Base-by-base conservation (phyloP, 305 asterid species). In the Ilex paraguariensis region DNA sequence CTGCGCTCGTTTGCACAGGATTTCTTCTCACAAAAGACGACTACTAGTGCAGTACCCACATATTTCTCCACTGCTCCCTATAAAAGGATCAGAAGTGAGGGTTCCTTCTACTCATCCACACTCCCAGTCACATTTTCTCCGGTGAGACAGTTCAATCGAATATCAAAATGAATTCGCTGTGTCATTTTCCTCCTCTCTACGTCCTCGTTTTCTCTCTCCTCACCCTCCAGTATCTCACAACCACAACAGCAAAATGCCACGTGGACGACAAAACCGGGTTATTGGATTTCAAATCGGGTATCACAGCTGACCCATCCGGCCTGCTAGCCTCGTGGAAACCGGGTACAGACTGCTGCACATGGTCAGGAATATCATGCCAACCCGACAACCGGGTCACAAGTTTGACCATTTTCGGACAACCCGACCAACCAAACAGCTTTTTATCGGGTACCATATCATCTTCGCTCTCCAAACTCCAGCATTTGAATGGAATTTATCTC, bases 311-410 rank as follows among this genome's bases (percentile, higher is more conserved):
- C 84, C 97, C 97, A 1, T 86, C 93, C 1, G 79, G 84, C 58
- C 60, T 75, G 64, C 90, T 91, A 0, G 6, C 75, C 65, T 60
- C 80, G 1, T 91, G 97, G 97, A 88, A 72, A 57, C 58, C 82
- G 11, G 91, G 91, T 64, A 77, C 95, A 0, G 86, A 91, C 70
- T 91, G 97, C 68, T 91, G 97, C 81, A 56, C 78, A 17, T 91
- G 96, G 97, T 12, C 17, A 0, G 88, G 91, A 31, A 44, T 91
- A 57, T 54, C 82, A 11, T 91, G 98, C 82, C 73, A 21, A 16
- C 28, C 30, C 5, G 68, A 60, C 4, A 62, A 52, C 61, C 86
- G 98, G 58, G 94, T 91, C 79, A 84, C 85, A 0, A 11, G 76
- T 2, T 13, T 86, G 0, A 1, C 49, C 10, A 72, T 80, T 42